Evolutionary conservation across 176 grass and related monocot genomes (phyloP), one percentile per base, ranked within the genome.

Genomic region (Avena atlantica): DNA sequence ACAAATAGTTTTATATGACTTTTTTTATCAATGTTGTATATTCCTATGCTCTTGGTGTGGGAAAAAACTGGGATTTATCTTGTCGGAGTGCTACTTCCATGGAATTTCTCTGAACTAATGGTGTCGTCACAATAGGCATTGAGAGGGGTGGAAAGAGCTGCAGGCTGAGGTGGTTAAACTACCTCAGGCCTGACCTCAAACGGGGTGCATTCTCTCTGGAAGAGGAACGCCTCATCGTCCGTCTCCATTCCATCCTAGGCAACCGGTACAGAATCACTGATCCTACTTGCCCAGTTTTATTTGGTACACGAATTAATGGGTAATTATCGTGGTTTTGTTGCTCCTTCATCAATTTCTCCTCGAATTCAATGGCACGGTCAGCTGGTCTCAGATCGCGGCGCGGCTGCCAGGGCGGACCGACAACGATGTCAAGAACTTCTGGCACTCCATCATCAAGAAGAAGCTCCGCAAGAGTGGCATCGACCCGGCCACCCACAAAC

Each of bases 391-490:
- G 67, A 95, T 95, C 37, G 90, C 93, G 0, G 85, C 79, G 31
- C 90, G 88, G 83, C 60, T 98, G 64, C 92, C 96, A 8, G 93
- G 96, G 14, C 55, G 93, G 80, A 98, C 96, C 2, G 96, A 98
- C 84, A 98, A 98, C 71, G 96, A 95, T 82, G 88, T 98, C 14
- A 98, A 98, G 84, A 98, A 98, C 80, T 96, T 95, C 61, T 98
- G 96, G 96, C 95, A 98, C 65, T 90, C 93, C 61, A 80, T 83
- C 81, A 60, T 95, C 69, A 95, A 95, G 83, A 92, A 95, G 88
- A 95, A 92, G 74, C 85, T 95, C 50, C 83, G 82, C 0, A 85
- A 84, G 74, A 70, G 88, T 59, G 93, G 93, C 82, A 92, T 95
- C 78, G 93, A 95, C 78, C 90, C 90, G 12, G 81, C 25, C 68